Base-by-base conservation (phyloP, 352 stramenopile genomes). In the Pythium angustatum region DNA sequence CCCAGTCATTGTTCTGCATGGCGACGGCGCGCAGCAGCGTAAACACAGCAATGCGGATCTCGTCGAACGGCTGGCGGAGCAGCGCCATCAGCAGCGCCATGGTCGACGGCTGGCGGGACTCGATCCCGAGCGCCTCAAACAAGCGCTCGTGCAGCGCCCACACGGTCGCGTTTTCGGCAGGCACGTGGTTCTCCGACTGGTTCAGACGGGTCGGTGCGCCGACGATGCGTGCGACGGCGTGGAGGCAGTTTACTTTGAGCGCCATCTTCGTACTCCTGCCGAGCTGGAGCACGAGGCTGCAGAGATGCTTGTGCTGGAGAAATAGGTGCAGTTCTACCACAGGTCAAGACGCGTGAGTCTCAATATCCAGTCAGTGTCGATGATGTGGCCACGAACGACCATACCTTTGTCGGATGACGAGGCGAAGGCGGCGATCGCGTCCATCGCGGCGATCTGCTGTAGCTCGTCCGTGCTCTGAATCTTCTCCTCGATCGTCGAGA, bases 371-470 rank as follows among this genome's bases (percentile, higher is more conserved):
- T 28, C 41, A 14, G 24, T 21, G 6, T 9, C 22, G 26, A 55
- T 17, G 44, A 28, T 26, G 30, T 4, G 30, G 8, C 15, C 31
- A 10, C 41, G 22, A 51, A 5, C 24, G 22, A 9, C 3, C 27
- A 8, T 31, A 95, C 86, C 87, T 81, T 91, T 90, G 27, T 90
- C 80, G 2, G 87, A 93, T 4, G 87, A 87, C 7, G 78, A 90
- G 12, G 75, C 83, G 55, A 94, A 96, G 2, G 82, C 84, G 58
- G 83, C 83, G 31, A 94, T 70, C 9, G 83, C 85, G 45, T 96
- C 87, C 84, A 93, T 93, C 11, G 82, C 87, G 30, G 87, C 87
- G 55, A 95, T 92, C 48, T 93, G 79, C 65, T 95, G 73, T 10
- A 91, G 70, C 19, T 75, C 63, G 26, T 94, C 83, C 0, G 62